Conservation (phyloP, 805 yeast genomes). For the Brettanomyces naardenensis region DNA sequence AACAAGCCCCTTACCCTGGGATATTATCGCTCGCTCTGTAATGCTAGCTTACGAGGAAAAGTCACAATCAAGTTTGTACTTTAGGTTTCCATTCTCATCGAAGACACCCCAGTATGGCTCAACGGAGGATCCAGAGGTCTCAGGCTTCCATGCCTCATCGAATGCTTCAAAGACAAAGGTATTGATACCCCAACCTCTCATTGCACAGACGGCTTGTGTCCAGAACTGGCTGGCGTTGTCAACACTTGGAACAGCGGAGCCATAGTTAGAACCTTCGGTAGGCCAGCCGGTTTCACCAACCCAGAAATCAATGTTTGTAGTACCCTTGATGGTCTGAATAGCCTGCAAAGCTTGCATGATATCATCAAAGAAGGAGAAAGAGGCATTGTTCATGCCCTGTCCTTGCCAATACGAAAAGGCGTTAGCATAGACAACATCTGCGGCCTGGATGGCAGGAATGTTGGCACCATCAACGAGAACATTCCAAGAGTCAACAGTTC, state of each 20-base stretch:
- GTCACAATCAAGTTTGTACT: slow-evolving; percentile 40
- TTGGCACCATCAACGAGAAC: slow-evolving; percentile 74
- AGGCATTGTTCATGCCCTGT: slow-evolving; percentile 72
- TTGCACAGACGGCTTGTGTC: slow-evolving; percentile 85
- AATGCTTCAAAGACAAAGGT: slow-evolving; percentile 90
- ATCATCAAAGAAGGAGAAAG: slow-evolving; percentile 91
- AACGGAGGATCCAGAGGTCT: slow-evolving; percentile 77
- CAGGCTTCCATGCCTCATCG: slow-evolving; percentile 96
- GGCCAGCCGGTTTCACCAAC: slow-evolving; percentile 99
- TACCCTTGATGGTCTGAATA: slow-evolving; percentile 80
- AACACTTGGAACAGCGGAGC: slow-evolving; percentile 57
- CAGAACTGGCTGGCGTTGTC: slow-evolving; percentile 74
- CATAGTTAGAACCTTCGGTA: slow-evolving; percentile 71
- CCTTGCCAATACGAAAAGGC: slow-evolving; percentile 99
- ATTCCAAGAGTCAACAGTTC: slow-evolving; percentile 96
- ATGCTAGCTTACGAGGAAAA: slow-evolving; percentile 28
- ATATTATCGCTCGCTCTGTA: too few species aligned
- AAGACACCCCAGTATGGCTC: slow-evolving; percentile 96
- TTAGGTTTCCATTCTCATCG: slow-evolving; percentile 38
- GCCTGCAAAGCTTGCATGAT: slow-evolving; percentile 94
- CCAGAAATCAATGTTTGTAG: slow-evolving; percentile 83
- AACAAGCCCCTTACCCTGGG: too few species aligned
- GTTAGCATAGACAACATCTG: slow-evolving; percentile 85
- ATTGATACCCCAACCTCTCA: slow-evolving; percentile 94
- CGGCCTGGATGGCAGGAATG: slow-evolving; percentile 62